Conservation (phyloP, 2,329 filamentous ascomycete species). For the Bertia moriformis region DNA sequence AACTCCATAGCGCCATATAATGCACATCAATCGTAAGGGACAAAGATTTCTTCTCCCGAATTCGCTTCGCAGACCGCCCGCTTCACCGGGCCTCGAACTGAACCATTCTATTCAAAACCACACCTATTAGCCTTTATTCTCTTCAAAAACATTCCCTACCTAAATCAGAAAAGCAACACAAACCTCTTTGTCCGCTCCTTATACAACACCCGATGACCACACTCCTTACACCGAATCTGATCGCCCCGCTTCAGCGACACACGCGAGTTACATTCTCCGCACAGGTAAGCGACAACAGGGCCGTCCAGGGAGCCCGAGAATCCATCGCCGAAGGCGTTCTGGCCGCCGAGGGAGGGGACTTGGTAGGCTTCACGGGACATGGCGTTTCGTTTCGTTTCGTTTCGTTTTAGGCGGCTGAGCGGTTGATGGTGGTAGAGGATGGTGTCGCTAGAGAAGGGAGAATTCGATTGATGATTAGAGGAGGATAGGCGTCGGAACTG, state of each 20-base stretch:
- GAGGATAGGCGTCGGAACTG: no score
- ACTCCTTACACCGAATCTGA: conserved; percentile 60
- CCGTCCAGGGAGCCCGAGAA: conserved; percentile 17
- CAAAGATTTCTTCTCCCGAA: neutral
- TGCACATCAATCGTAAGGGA: neutral
- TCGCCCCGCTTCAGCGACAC: conserved; percentile 55
- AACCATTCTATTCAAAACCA: conserved; percentile 1
- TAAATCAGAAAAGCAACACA: conserved; percentile 13
- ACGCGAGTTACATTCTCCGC: conserved; percentile 57
- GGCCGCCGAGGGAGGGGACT: conserved; percentile 25
- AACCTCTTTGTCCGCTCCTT: conserved; percentile 66
- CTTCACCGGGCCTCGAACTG: conserved; percentile 1
- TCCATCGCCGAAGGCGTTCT: conserved; percentile 12
- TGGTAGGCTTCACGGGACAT: conserved; percentile 43
- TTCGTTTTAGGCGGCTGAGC: no score
- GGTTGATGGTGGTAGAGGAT: no score
- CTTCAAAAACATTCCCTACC: neutral
- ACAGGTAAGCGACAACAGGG: conserved; percentile 39
- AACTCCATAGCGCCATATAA: neutral
- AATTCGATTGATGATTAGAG: no score
- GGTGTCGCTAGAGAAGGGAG: neutral
- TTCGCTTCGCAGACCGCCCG: neutral
- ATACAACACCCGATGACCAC: conserved; percentile 61
- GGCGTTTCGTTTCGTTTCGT: no score
- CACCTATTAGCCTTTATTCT: neutral